These are phyloP conservation scores for Rosa lucieae DNA, from an alignment of 306 rosid genomes.

Conservation along the genomic window DNA sequence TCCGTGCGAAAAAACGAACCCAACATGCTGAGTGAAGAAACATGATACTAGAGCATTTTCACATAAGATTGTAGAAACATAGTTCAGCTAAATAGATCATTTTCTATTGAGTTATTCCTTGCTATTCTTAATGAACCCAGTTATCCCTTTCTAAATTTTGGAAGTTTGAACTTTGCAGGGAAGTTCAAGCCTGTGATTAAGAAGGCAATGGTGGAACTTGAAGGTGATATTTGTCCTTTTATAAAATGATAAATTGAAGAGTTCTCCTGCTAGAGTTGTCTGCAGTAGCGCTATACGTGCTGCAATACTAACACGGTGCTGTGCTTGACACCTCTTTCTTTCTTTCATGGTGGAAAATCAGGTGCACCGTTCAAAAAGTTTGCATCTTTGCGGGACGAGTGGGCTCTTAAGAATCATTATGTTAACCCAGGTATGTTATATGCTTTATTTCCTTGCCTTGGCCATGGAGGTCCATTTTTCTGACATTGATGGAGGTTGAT, in stretches of 20 bases:
- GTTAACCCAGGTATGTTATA: constrained; percentile 58
- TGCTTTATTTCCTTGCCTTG: background rate
- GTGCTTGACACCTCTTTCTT: background rate
- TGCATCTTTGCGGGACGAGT: constrained; percentile 70
- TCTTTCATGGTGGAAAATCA: constrained; percentile 26
- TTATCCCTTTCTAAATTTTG: background rate
- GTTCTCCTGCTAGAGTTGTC: background rate
- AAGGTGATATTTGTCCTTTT: constrained; percentile 51
- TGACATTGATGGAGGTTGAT: background rate
- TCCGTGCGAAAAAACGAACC: background rate
- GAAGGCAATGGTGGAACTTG: constrained; percentile 97
- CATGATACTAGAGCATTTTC: background rate
- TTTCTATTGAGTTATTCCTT: background rate
- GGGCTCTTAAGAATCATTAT: constrained; percentile 79
- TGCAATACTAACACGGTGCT: background rate
- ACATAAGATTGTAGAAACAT: background rate
- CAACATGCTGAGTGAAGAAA: background rate
- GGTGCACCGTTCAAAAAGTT: constrained; percentile 90
- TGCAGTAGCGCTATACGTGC: background rate
- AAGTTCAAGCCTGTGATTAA: constrained; percentile 89
- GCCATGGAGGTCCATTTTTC: background rate
- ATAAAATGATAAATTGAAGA: background rate
- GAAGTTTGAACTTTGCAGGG: no score
- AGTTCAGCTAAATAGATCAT: background rate
- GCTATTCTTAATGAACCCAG: background rate